These are phyloP conservation scores for Xerocomus potaroensis DNA, from an alignment of 768 basidiomycete genomes.

Conservation along the genomic window DNA sequence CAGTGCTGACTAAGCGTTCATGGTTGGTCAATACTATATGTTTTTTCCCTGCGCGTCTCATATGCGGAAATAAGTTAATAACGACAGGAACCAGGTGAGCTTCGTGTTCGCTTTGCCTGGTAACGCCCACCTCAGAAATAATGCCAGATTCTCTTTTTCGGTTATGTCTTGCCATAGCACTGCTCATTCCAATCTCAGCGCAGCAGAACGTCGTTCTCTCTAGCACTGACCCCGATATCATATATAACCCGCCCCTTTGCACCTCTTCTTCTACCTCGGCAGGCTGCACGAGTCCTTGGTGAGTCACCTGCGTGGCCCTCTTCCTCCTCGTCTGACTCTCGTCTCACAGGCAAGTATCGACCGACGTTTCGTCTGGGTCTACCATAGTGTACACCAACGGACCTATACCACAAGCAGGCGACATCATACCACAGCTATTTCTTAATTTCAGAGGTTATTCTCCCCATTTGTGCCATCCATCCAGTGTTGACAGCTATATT, in stretches of 20 bases:
- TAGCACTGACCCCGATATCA: constrained; percentile 22
- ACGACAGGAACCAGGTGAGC: constrained; percentile 1
- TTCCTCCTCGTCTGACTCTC: neutral
- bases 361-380: constrained; percentile 10
- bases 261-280: constrained; percentile 4
- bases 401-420: constrained; percentile 36
- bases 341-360: constrained; percentile 23
- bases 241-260: constrained; percentile 27
- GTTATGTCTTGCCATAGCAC: constrained; percentile 10
- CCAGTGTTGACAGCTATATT: constrained; percentile 3
- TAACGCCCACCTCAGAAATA: neutral
- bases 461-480: neutral
- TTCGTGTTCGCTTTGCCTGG: neutral
- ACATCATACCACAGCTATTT: constrained; percentile 55
- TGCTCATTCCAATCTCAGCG: constrained; percentile 9
- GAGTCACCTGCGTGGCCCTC: neutral
- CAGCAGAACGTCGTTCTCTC: constrained; percentile 21
- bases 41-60: neutral
- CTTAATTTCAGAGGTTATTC: constrained; percentile 47
- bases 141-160: constrained; percentile 25
- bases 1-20: constrained; percentile 11
- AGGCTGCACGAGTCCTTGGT: constrained; percentile 27
- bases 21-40: neutral
- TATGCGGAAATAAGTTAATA: constrained; percentile 13
- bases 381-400: constrained; percentile 37